phyloP scores from a whole-genome alignment of 495 filamentous ascomycete species.

The Hypoxylon lienhwacheense region DNA sequence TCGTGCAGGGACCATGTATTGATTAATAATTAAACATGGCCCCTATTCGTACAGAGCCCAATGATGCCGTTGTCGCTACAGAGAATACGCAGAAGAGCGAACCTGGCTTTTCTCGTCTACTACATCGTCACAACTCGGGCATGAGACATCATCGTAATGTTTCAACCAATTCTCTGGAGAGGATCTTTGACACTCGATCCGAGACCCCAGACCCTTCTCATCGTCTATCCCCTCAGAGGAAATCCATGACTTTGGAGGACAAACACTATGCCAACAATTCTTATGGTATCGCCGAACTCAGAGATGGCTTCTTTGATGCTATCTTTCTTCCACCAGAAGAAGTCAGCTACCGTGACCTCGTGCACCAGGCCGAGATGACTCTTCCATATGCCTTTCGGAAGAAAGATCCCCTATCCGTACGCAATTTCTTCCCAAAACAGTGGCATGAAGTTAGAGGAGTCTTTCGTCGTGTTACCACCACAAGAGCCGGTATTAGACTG shows the following conservation, averaged over 20 bases:
- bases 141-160: conserved; percentile 16
- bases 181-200: conserved; percentile 34
- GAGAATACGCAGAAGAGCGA: conserved; percentile 1
- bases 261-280: conserved; percentile 36
- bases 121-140: conserved; percentile 20
- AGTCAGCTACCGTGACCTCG: conserved; percentile 40
- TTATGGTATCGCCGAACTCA: conserved; percentile 56
- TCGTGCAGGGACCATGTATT: background rate
- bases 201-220: conserved; percentile 11
- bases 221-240: conserved; percentile 11
- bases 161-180: conserved; percentile 35
- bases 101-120: conserved; percentile 18
- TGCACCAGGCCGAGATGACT: conserved; percentile 43
- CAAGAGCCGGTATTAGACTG: conserved; percentile 52
- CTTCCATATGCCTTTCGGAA: conserved; percentile 44
- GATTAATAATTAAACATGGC: conserved; percentile 6
- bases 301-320: conserved; percentile 64
- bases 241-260: conserved; percentile 30
- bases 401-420: conserved; percentile 46
- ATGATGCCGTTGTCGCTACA: background rate
- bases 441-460: conserved; percentile 44
- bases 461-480: conserved; percentile 41
- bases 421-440: conserved; percentile 51
- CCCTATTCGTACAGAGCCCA: background rate
- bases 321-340: conserved; percentile 53